Evolutionary conservation across 305 asterid species (phyloP).

Genomic region (Fraxinus baroniana): DNA sequence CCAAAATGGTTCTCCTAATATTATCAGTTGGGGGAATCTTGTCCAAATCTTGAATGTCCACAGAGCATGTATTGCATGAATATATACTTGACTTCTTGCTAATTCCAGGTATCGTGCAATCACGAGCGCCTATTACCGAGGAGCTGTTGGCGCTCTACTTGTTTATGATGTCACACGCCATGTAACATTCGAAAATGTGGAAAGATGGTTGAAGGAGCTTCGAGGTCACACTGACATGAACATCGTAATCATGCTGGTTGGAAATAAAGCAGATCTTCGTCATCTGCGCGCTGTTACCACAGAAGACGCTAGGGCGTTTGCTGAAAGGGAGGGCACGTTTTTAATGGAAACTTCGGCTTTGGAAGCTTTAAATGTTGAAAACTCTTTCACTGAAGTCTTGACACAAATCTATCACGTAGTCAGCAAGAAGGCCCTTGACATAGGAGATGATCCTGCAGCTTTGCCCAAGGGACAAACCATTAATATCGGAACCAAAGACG

Average conservation of each 20-base stretch:
- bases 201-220: slow-evolving; percentile 64
- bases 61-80: background rate
- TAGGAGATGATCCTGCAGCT: slow-evolving; percentile 50
- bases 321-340: slow-evolving; percentile 44
- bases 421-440: slow-evolving; percentile 47
- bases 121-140: slow-evolving; percentile 63
- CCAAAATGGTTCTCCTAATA: background rate
- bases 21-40: background rate
- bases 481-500: slow-evolving; percentile 46
- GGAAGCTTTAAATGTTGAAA: slow-evolving; percentile 52
- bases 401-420: slow-evolving; percentile 55
- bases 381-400: slow-evolving; percentile 52
- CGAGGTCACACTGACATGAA: slow-evolving; percentile 55
- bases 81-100: background rate
- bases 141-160: slow-evolving; percentile 60
- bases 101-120: slow-evolving; percentile 58
- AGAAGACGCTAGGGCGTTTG: slow-evolving; percentile 40
- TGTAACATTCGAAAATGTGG: slow-evolving; percentile 54
- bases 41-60: background rate
- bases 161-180: slow-evolving; percentile 62
- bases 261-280: slow-evolving; percentile 64
- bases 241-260: slow-evolving; percentile 57
- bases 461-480: slow-evolving; percentile 55
- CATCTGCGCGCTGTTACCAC: slow-evolving; percentile 50
- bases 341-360: slow-evolving; percentile 66